A percentile compares a stretch with the other conserved stretches of the same genome.
phyloP scores from a whole-genome alignment of 2,329 filamentous ascomycete genomes.

The Cladophialophora exuberans region DNA sequence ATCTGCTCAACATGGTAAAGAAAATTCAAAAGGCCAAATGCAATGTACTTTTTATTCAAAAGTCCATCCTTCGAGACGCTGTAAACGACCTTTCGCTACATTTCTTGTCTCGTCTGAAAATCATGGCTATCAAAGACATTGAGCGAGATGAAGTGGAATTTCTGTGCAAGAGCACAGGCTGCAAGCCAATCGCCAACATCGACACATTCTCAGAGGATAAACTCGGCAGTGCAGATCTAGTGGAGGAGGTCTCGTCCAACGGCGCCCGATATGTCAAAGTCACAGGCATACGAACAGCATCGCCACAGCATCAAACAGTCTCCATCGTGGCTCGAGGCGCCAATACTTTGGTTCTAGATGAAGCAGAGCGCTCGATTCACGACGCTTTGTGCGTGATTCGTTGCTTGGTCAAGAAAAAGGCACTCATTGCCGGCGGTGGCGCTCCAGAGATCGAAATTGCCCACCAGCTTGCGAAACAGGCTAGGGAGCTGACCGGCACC shows the following conservation, averaged over 20 bases:
- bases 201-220: conserved; percentile 99
- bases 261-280: conserved; percentile 94
- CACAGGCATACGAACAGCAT: conserved; percentile 78
- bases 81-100: conserved; percentile 97
- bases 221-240: conserved; percentile 86
- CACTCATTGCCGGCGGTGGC: conserved; percentile 95
- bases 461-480: conserved; percentile 78
- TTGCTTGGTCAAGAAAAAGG: conserved; percentile 98
- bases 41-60: conserved; percentile 97
- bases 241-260: conserved; percentile 86
- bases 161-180: conserved; percentile 98
- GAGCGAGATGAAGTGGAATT: conserved; percentile 99
- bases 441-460: conserved; percentile 97
- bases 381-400: conserved; percentile 97
- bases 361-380: conserved; percentile 94
- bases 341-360: conserved; percentile 91
- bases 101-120: conserved; percentile 96
- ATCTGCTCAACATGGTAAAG: conserved; percentile 98
- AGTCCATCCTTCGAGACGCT: conserved; percentile 95
- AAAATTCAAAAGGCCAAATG: conserved; percentile 99
- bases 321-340: conserved; percentile 93
- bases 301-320: conserved; percentile 70
- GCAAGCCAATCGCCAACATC: conserved; percentile 97
- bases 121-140: conserved; percentile 94
- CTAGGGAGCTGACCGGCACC: conserved; percentile 82